These are phyloP conservation scores for Boletus fagicola DNA, from an alignment of 768 basidiomycete genomes.

Conservation along the genomic window DNA sequence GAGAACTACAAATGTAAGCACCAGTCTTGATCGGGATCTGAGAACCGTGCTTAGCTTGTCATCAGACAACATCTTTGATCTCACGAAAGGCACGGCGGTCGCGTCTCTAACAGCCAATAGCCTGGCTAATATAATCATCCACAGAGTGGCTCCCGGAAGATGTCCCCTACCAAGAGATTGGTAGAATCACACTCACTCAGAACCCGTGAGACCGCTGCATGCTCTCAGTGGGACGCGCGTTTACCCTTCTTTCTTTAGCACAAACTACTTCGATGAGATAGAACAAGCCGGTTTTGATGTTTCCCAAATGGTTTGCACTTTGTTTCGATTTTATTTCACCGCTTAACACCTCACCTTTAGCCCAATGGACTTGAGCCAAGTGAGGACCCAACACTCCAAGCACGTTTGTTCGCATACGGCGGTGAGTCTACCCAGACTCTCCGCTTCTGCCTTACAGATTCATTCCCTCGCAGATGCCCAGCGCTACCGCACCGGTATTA, in stretches of 20 bases:
- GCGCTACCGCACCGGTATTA: conserved; percentile 39
- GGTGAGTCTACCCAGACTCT: conserved; percentile 28
- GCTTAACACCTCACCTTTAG: neutral
- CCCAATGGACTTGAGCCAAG: conserved; percentile 44
- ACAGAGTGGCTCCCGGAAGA: conserved; percentile 39
- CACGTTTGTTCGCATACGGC: conserved; percentile 56
- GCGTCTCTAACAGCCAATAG: neutral
- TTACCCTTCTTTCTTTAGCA: neutral
- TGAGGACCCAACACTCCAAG: conserved; percentile 58
- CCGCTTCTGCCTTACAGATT: neutral
- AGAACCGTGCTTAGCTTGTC: neutral
- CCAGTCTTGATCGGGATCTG: neutral
- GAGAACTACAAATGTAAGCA: neutral
- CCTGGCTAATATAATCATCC: neutral
- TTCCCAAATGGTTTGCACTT: conserved; percentile 41
- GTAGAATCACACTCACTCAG: conserved; percentile 38
- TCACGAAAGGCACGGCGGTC: conserved; percentile 40
- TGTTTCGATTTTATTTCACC: neutral
- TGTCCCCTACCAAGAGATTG: conserved; percentile 36
- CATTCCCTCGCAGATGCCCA: conserved; percentile 32
- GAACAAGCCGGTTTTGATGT: conserved; percentile 50
- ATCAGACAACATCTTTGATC: conserved; percentile 49
- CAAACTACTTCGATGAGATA: conserved; percentile 37
- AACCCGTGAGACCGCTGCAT: conserved; percentile 30
- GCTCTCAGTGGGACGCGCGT: neutral